These are phyloP conservation scores for Thalassiosira exigua DNA, from an alignment of 352 stramenopile species.

Conservation along the genomic window DNA sequence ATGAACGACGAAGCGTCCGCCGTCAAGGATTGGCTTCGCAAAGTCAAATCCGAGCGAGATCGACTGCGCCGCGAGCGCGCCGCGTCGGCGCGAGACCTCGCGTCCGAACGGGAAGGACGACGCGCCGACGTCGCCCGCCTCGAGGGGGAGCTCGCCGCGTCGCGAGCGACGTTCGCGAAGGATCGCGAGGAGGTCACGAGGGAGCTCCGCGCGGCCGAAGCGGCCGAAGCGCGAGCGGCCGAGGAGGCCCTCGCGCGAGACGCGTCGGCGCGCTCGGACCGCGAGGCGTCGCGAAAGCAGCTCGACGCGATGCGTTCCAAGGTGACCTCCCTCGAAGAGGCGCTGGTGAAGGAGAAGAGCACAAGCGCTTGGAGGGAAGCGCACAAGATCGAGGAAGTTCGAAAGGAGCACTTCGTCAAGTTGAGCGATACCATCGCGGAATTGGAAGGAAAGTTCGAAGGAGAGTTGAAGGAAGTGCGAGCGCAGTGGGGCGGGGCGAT, in stretches of 20 bases:
- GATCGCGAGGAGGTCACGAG: not conserved
- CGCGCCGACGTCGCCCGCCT: not conserved
- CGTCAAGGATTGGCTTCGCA: constrained; percentile 27
- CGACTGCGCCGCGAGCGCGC: not conserved
- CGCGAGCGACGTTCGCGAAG: not conserved
- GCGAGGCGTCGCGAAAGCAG: not conserved
- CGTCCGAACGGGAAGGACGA: not conserved
- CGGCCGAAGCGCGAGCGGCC: not conserved
- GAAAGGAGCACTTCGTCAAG: constrained; percentile 17
- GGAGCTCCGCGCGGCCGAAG: too few species aligned
- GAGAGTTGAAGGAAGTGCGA: constrained; percentile 23
- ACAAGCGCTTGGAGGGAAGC: not conserved
- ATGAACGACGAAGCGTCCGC: constrained; percentile 25
- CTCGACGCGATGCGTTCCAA: not conserved
- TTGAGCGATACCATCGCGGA: constrained; percentile 15
- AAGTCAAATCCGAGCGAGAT: not conserved
- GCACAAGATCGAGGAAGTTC: constrained; percentile 22
- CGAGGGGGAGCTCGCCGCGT: not conserved
- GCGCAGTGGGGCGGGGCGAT: constrained; percentile 30
- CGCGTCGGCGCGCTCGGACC: not conserved
- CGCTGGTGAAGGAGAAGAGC: constrained; percentile 9
- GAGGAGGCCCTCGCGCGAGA: not conserved
- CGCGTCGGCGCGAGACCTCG: not conserved
- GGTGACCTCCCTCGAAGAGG: constrained; percentile 4
- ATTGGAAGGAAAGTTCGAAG: constrained; percentile 38